Percentiles rank a stretch among this genome's conserved stretches.
These are phyloP conservation scores for Ceratobasidium sp. DNA, from an alignment of 1,284 basidiomycete species.

Conservation along the genomic window DNA sequence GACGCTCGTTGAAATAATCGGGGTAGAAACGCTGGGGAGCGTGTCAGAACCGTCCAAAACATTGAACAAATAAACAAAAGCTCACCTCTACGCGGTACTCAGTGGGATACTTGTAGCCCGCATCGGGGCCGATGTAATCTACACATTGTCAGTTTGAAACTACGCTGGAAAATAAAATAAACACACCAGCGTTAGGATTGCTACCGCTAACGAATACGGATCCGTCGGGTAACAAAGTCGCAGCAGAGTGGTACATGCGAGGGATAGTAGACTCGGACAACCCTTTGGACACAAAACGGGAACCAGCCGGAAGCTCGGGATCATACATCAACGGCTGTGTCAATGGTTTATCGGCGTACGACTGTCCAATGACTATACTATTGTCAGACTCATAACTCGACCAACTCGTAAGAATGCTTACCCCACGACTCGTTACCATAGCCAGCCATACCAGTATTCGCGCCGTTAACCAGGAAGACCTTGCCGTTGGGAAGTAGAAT, in stretches of 20 bases:
- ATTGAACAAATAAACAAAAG: slow-evolving; percentile 50
- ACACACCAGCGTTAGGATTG: slow-evolving; percentile 55
- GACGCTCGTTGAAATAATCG: slow-evolving; percentile 77
- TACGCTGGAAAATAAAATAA: slow-evolving; percentile 60
- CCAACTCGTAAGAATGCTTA: slow-evolving; percentile 14
- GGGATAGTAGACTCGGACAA: slow-evolving; percentile 56
- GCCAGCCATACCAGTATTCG: slow-evolving; percentile 50
- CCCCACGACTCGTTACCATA: slow-evolving; percentile 55
- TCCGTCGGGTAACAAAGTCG: slow-evolving; percentile 52
- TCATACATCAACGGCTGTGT: slow-evolving; percentile 74
- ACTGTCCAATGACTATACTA: slow-evolving; percentile 54
- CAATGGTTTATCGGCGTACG: slow-evolving; percentile 57
- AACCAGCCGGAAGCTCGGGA: slow-evolving; percentile 69
- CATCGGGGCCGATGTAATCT: slow-evolving; percentile 58
- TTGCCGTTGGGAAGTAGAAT: slow-evolving; percentile 55
- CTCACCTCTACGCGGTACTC: slow-evolving; percentile 79
- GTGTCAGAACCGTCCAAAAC: slow-evolving; percentile 43
- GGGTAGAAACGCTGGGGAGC: slow-evolving; percentile 75
- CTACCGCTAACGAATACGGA: slow-evolving; percentile 55
- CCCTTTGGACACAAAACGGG: slow-evolving; percentile 77
- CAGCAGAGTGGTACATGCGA: slow-evolving; percentile 50
- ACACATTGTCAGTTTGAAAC: background rate
- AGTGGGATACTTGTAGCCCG: slow-evolving; percentile 74
- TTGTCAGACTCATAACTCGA: background rate
- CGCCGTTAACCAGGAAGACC: slow-evolving; percentile 55